Evolutionary conservation across 192 early-diverging fungal genomes (phyloP).

Genomic region (Diversispora eburnea): DNA sequence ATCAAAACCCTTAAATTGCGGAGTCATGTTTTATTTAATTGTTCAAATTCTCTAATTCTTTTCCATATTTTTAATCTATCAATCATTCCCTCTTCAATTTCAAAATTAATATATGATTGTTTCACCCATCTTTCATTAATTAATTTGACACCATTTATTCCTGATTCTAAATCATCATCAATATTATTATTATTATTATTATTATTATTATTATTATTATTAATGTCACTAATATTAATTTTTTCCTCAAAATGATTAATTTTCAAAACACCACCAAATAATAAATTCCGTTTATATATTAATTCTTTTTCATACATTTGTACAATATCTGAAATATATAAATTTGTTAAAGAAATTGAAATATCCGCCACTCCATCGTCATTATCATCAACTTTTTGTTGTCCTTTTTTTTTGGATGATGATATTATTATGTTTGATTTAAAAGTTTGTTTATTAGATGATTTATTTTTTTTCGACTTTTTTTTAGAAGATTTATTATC

Average conservation of each 20-base stretch:
- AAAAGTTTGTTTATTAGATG: background rate
- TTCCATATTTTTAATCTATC: constrained; percentile 22
- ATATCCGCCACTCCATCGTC: background rate
- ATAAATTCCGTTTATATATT: constrained; percentile 17
- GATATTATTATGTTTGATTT: background rate
- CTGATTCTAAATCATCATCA: background rate
- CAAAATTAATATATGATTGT: constrained; percentile 5
- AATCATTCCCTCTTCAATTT: constrained; percentile 13
- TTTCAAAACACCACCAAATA: constrained; percentile 15
- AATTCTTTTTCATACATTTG: constrained; percentile 27
- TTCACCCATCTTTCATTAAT: constrained; percentile 1
- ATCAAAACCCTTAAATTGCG: no score
- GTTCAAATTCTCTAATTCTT: constrained; percentile 10
- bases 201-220: no score
- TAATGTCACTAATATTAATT: background rate
- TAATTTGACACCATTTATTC: constrained; percentile 2
- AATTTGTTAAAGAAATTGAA: constrained; percentile 10
- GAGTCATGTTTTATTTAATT: background rate
- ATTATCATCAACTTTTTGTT: background rate
- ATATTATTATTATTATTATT: no score
- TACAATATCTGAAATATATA: background rate
- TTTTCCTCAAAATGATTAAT: constrained; percentile 1
- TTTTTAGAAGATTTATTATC: background rate
- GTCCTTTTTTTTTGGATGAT: background rate
- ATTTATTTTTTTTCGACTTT: background rate